Base-by-base conservation (phyloP, 2,329 filamentous ascomycete species). In the Trichoderma lentiforme region DNA sequence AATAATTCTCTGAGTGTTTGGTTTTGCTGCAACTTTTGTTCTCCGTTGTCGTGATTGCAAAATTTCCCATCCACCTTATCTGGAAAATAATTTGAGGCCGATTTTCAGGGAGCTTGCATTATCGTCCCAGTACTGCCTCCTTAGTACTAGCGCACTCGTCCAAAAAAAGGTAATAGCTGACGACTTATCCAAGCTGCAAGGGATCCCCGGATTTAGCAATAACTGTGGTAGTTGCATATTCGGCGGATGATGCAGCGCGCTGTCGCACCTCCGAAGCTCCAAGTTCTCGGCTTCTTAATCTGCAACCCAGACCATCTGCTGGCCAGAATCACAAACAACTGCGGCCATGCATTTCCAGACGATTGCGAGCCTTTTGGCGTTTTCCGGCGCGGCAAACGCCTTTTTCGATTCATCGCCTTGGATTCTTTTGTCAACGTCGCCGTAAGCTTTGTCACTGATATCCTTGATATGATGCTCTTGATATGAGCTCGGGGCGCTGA, bases 361-460 rank as follows among this genome's bases (percentile, higher is more conserved):
- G 73, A 78, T 86, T 78, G 81, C 84, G 73, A 81, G 85, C 76
- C 79, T 88, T 65, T 82, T 89, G 78, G 86, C 86, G 75, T 82
- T 89, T 77, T 85, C 88, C 75, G 86, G 88, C 73, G 85, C 86
- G 28, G 90, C 87, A 58, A 84, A 89, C 73, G 95, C 93, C 30
- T 96, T 97, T 81, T 90, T 89, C 74, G 92, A 97, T 82, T 94
- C 95, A 2, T 95, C 93, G 70, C 95, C 96, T 21, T 96, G 97
- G 82, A 88, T 97, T 80, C 84, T 98, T 75, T 91, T 97, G 81
- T 98, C 95, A 36, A 95, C 92, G 60, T 88, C 92, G 74, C 85
- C 91, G 95, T 97, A 91, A 78, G 91, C 79, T 21, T 73, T 71
- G 71, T 43, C 21, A 32, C 56, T 43, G 28, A 43, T 53, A n/a